Evolutionary conservation across 371 early-diverging fungal genomes (phyloP), one percentile per base, ranked within the genome.

Genomic region (Parasitella parasitica): DNA sequence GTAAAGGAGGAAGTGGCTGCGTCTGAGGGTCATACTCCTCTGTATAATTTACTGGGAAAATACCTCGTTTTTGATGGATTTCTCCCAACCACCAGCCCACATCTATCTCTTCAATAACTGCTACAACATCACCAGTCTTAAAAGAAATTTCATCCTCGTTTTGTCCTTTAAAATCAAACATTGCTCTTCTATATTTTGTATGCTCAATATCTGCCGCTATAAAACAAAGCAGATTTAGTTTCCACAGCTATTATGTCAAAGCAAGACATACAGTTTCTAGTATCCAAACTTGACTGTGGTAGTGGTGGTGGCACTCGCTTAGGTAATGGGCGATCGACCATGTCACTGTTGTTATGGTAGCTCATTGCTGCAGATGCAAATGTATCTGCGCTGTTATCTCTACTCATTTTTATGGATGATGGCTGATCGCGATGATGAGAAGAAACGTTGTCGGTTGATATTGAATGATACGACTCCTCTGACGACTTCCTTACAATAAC

Each of bases 1-100:
- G 55, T 28, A 39, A 38, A 30, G 41, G 43, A 12, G 41, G 52
- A 16, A 39, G 51, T 13, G 46, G 64, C 28, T 28, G 41, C 39
- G 13, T 34, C 20, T 30, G 43, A 24, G 37, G 20, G 9, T 50
- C 16, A 46, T 53, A 52, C 5, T 41, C 51, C 16, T 89, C 89
- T 4, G 87, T 88, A 56, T 93, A 93, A 59, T 91, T 91, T n/a
- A 85, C 84, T n/a, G 94, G 94, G 70, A 94, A 94, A 67, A 94
- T 85, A 18, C 94, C 94, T 6, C 69, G 69, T 36, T 73, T 65
- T 43, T 56, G 54, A 24, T 86, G 80, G 6, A 88, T 65, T 63
- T 88, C 88, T n/a, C 94, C 94, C 13, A 86, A 64, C 94, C 94
- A 94, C 93, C 94, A 94, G 2, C 94, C 94, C 54, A 91, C 89